Evolutionary conservation across 129 eudicot species (phyloP).

Genomic region (Escallonia herrerae): DNA sequence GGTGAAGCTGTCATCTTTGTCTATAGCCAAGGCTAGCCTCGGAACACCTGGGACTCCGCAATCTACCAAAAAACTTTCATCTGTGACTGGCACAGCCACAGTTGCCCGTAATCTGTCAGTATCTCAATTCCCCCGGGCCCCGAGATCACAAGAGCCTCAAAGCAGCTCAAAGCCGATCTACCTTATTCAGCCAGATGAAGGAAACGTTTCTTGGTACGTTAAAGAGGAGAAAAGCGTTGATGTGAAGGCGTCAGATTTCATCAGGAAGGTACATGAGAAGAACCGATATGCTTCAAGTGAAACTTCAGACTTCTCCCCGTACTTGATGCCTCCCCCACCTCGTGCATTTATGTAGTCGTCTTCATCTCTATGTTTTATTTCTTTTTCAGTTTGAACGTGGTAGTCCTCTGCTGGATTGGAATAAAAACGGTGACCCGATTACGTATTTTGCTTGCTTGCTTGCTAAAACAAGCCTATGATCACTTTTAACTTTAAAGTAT

Average conservation of each 20-base stretch:
- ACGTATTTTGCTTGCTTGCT: slow-evolving; percentile 1
- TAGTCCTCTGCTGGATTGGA: not conserved
- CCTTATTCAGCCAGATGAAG: slow-evolving; percentile 17
- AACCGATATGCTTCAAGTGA: slow-evolving; percentile 21
- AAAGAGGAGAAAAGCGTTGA: slow-evolving; percentile 35
- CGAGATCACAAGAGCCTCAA: slow-evolving; percentile 22
- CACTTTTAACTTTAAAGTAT: not conserved
- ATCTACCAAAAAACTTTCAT: slow-evolving; percentile 4
- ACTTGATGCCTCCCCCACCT: slow-evolving; percentile 37
- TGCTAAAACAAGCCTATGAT: not conserved
- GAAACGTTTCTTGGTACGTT: slow-evolving; percentile 7
- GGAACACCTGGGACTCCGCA: slow-evolving; percentile 15
- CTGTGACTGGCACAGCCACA: slow-evolving; percentile 4
- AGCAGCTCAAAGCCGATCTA: slow-evolving; percentile 18
- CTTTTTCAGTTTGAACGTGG: not conserved
- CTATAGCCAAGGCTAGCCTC: slow-evolving; percentile 27
- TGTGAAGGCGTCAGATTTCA: slow-evolving; percentile 32
- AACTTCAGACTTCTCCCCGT: slow-evolving; percentile 15
- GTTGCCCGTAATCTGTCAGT: slow-evolving; percentile 10
- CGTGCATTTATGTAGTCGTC: slow-evolving; percentile 19
- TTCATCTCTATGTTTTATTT: not conserved
- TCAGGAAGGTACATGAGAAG: slow-evolving; percentile 35
- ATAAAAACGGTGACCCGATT: not conserved
- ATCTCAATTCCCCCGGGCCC: slow-evolving; percentile 27
- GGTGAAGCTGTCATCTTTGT: slow-evolving; percentile 36